phyloP scores from a whole-genome alignment of 257 asterid species.

The Plantago ovata region DNA sequence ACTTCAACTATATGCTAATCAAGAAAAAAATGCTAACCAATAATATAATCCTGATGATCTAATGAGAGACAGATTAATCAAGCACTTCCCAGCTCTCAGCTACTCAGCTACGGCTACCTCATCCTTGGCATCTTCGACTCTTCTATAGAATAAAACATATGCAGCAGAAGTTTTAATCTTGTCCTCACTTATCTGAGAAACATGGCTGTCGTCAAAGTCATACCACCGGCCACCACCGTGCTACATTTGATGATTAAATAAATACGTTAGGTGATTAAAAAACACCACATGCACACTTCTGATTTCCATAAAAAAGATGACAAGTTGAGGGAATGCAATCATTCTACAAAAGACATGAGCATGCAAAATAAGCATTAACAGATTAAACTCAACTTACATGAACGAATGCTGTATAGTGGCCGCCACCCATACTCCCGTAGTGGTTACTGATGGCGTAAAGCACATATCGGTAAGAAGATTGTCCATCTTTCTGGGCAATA shows the following conservation, averaged over 20 bases:
- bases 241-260: slow-evolving; percentile 35
- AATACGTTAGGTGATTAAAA: slow-evolving; percentile 1
- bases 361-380: not conserved
- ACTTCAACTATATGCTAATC: slow-evolving; percentile 25
- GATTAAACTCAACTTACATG: slow-evolving; percentile 52
- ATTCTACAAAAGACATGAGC: not conserved
- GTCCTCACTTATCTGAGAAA: slow-evolving; percentile 64
- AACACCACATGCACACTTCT: too few relatives aligned
- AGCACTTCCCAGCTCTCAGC: slow-evolving; percentile 17
- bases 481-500: slow-evolving; percentile 52
- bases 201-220: slow-evolving; percentile 86
- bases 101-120: slow-evolving; percentile 29
- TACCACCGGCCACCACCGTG: slow-evolving; percentile 82
- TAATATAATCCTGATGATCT: slow-evolving; percentile 17
- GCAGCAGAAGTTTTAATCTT: slow-evolving; percentile 89
- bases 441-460: slow-evolving; percentile 92
- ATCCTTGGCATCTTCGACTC: slow-evolving; percentile 51
- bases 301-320: too few relatives aligned
- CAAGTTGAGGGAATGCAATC: too few relatives aligned
- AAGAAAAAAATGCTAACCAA: slow-evolving; percentile 40
- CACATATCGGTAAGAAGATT: slow-evolving; percentile 51
- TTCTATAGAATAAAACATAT: slow-evolving; percentile 76
- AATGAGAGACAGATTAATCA: slow-evolving; percentile 22
- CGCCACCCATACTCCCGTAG: slow-evolving; percentile 93
- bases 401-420: slow-evolving; percentile 86